phyloP scores from a whole-genome alignment of 148 eudicot genomes.

The Rhododendron henanense region DNA sequence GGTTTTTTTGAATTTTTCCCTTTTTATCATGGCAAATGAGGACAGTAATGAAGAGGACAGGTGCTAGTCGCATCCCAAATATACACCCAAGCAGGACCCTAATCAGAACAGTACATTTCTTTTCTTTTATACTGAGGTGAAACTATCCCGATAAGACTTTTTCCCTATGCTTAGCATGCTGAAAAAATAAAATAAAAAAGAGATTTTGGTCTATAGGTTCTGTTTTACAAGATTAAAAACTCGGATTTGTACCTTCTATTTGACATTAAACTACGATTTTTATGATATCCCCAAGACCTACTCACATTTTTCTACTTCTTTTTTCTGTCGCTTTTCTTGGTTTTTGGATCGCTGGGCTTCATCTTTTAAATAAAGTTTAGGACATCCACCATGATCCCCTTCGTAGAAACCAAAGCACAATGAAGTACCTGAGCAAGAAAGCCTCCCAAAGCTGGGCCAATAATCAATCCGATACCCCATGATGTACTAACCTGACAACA shows the following conservation, averaged over 20 bases:
- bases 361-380: neutral
- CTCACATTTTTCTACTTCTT: neutral
- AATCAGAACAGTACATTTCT: neutral
- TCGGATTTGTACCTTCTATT: neutral
- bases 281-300: neutral
- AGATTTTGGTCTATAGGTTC: neutral
- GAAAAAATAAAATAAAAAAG: too few relatives aligned
- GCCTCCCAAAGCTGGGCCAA: constrained; percentile 94
- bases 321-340: neutral
- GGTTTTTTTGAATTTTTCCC: too few relatives aligned
- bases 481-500: constrained; percentile 63
- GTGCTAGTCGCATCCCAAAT: neutral
- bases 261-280: neutral
- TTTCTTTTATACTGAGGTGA: neutral
- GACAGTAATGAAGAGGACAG: neutral
- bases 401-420: neutral
- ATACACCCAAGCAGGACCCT: neutral
- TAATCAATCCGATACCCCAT: constrained; percentile 83
- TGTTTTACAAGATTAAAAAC: neutral
- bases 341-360: neutral
- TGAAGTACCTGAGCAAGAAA: constrained; percentile 77
- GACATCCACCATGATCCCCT: neutral
- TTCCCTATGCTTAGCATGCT: neutral
- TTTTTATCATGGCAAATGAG: neutral
- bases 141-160: neutral